Base-by-base conservation (phyloP, 1,284 basidiomycete genomes). In the Microbotryomycetes sp. region DNA sequence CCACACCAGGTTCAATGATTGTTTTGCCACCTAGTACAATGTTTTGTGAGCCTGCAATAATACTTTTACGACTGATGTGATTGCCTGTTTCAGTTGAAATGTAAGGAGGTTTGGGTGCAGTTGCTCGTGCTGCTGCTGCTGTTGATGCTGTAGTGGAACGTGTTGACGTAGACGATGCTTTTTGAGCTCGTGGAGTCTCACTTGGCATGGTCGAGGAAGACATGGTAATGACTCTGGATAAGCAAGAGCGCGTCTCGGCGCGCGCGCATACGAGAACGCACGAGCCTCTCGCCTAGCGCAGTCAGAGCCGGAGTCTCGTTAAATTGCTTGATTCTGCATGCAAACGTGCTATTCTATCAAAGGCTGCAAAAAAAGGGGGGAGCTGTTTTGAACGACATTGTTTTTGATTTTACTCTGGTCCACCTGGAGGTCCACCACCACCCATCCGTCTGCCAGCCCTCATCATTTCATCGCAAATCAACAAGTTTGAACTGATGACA, bases 21-120 rank as follows among this genome's bases (percentile, higher is more conserved):
- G 91, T 94, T 78, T 97, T 97, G 47, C 94, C 96, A 36, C 91
- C 92, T 3, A 99, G 84, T 63, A 97, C 90, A 74, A 98, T 98
- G 74, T 97, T 97, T 74, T 92, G 87, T 6, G 92, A 90, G 9
- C 96, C 96, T 49, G 87, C 84, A 70, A 98, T 97, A n/a, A 85
- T 86, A 9, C 92, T 90, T 66, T 89, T 85, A 52, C 92, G 84
- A 36, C 92, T 96, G 55, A 97, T 92, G 76, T 93, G 93, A 79
- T 93, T 90, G 57, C 88, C 88, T 65, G 87, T 89, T 71, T 88
- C 84, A 49, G 67, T 68, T 6, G n/a, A 70, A 66, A 69, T 70
- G 62, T 47, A 70, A 2, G 46, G 31, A 23, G 60, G 7, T 51
- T 59, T 22, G 55, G 54, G 25, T 26, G 55, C 36, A 9, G 36